Evolutionary conservation across 768 basidiomycete species (phyloP).

Genomic region (Rhodotorula toruloides): DNA sequence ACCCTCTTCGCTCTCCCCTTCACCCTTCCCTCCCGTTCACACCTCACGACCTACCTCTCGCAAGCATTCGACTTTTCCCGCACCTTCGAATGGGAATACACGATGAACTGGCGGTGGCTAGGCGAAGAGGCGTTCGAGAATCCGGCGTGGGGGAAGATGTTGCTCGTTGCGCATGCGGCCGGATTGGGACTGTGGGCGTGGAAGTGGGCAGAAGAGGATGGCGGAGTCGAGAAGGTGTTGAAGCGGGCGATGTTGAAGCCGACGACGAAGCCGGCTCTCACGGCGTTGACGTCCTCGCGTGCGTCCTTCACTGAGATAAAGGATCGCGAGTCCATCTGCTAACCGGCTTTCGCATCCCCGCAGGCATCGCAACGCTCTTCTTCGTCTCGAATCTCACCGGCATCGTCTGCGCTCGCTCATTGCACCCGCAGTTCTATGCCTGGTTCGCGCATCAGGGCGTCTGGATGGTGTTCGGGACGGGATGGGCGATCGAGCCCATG

Average conservation of each 20-base stretch:
- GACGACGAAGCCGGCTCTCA: slow-evolving; percentile 48
- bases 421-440: slow-evolving; percentile 97
- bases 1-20: slow-evolving; percentile 53
- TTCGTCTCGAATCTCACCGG: slow-evolving; percentile 91
- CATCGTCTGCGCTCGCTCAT: slow-evolving; percentile 80
- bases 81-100: slow-evolving; percentile 90
- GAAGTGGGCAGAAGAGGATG: slow-evolving; percentile 71
- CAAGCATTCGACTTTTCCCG: slow-evolving; percentile 82
- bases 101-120: slow-evolving; percentile 93
- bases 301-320: no score
- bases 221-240: slow-evolving; percentile 60
- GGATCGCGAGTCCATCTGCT: no score
- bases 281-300: slow-evolving; percentile 61
- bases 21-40: slow-evolving; percentile 57
- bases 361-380: slow-evolving; percentile 73
- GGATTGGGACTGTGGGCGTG: slow-evolving; percentile 63
- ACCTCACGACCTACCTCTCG: slow-evolving; percentile 61
- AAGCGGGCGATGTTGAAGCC: slow-evolving; percentile 56
- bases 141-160: slow-evolving; percentile 58
- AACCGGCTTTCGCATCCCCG: no score
- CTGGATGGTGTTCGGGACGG: slow-evolving; percentile 53
- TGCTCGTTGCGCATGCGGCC: slow-evolving; percentile 64
- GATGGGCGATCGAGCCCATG: slow-evolving; percentile 15
- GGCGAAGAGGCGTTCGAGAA: slow-evolving; percentile 66
- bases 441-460: slow-evolving; percentile 85